phyloP scores from a whole-genome alignment of 116 monocot genomes.

The Trichopus zeylanicus region DNA sequence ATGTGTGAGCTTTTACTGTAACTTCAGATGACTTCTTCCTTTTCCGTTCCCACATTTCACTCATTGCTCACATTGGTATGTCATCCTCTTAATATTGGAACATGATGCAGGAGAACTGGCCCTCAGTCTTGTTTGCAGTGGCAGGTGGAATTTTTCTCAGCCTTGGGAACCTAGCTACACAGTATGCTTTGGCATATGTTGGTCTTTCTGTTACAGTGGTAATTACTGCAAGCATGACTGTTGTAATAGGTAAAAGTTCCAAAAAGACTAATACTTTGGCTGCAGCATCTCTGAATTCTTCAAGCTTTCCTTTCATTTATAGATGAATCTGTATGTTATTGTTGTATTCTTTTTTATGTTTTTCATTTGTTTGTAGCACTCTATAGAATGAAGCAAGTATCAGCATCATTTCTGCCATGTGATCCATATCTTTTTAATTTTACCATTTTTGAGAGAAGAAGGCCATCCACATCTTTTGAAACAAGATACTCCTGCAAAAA shows the following conservation, averaged over 20 bases:
- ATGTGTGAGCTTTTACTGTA: too few species aligned
- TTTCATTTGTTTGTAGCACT: too few species aligned
- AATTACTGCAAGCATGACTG: constrained; percentile 70
- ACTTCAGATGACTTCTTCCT: neutral
- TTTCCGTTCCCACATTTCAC: neutral
- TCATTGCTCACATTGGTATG: neutral
- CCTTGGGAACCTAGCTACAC: constrained; percentile 83
- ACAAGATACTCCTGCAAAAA: too few species aligned
- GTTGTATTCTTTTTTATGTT: too few species aligned
- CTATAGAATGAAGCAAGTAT: too few species aligned
- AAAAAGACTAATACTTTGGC: neutral
- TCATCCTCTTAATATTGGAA: neutral
- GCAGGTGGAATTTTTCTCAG: constrained; percentile 86
- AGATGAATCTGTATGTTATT: neutral
- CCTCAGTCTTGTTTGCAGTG: constrained; percentile 88
- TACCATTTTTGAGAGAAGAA: neutral
- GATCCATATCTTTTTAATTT: too few species aligned
- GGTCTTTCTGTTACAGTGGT: constrained; percentile 90
- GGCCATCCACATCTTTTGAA: too few species aligned
- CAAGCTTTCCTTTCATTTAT: neutral
- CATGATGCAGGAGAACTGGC: constrained; percentile 80
- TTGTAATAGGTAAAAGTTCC: constrained; percentile 56
- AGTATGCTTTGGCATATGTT: constrained; percentile 95
- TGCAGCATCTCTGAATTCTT: neutral
- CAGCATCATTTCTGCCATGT: too few species aligned